Evolutionary conservation across 192 early-diverging fungal species (phyloP).

Genomic region (Physocladia obscura): DNA sequence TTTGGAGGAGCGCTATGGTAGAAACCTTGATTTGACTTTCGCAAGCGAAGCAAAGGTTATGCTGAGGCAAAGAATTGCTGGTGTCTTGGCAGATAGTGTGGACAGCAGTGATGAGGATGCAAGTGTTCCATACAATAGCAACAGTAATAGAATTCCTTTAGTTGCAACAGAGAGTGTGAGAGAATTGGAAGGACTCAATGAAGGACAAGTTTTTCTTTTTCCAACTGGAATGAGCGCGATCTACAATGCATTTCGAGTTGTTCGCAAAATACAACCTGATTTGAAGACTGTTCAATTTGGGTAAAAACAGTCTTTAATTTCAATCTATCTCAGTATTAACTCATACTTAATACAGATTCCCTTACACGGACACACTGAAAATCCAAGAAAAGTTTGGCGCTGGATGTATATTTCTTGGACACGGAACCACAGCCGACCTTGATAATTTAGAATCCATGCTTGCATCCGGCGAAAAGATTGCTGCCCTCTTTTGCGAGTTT

Average conservation of each 20-base stretch:
- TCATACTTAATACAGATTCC: constrained; percentile 60
- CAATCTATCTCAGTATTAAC: constrained; percentile 1
- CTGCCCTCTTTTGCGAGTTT: constrained; percentile 89
- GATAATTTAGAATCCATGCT: constrained; percentile 69
- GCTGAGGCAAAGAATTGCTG: constrained; percentile 81
- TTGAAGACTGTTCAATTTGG: constrained; percentile 89
- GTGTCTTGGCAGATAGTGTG: constrained; percentile 52
- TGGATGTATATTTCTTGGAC: constrained; percentile 85
- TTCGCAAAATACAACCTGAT: constrained; percentile 36
- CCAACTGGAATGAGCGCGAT: constrained; percentile 93
- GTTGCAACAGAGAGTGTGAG: neutral
- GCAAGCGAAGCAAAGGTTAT: constrained; percentile 73
- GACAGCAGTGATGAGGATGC: constrained; percentile 23
- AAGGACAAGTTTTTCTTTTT: constrained; percentile 84
- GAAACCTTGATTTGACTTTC: constrained; percentile 73
- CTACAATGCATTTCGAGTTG: constrained; percentile 77
- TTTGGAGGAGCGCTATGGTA: constrained; percentile 92
- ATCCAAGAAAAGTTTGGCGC: constrained; percentile 92
- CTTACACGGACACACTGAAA: constrained; percentile 96
- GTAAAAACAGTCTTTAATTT: constrained; percentile 34
- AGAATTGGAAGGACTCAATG: constrained; percentile 44
- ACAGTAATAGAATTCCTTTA: neutral
- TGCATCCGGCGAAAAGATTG: constrained; percentile 57
- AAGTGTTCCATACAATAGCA: too few species aligned
- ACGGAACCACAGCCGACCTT: constrained; percentile 75